These are phyloP conservation scores for Loxodes magnus DNA, from an alignment of 73 alveolate species.

Conservation along the genomic window DNA sequence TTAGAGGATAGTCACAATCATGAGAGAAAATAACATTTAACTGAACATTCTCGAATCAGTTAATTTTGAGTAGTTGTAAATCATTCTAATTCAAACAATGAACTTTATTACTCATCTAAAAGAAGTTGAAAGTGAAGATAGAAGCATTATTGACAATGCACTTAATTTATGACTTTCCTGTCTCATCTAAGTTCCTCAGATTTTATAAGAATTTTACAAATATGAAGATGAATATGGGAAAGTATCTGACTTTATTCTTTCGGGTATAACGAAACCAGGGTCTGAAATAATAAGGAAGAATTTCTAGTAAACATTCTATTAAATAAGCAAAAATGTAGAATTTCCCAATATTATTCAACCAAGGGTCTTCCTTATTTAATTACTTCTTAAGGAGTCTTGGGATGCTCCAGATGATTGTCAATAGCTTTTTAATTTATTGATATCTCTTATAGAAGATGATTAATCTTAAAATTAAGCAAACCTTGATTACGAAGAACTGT, in stretches of 20 bases:
- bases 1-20: no score
- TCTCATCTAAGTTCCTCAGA: slow-evolving; percentile 3
- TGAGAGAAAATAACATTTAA: not conserved
- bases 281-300: no score
- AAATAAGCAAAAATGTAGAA: no score
- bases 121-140: slow-evolving; percentile 38
- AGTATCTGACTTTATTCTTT: no score
- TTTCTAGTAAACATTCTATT: no score
- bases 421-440: not conserved
- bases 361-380: no score
- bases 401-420: not conserved
- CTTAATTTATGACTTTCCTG: slow-evolving; percentile 16
- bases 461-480: no score
- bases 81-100: slow-evolving; percentile 8
- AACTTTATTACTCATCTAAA: slow-evolving; percentile 1
- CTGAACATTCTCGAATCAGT: not conserved
- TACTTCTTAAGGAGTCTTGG: not conserved
- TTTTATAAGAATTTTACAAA: not conserved
- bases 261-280: no score
- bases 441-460: not conserved
- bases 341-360: no score
- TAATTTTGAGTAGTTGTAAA: not conserved
- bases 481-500: not conserved
- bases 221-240: no score
- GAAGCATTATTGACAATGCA: slow-evolving; percentile 32